Conservation (phyloP, 108 stramenopile species). For the Pseudonitzschia multiseries region DNA sequence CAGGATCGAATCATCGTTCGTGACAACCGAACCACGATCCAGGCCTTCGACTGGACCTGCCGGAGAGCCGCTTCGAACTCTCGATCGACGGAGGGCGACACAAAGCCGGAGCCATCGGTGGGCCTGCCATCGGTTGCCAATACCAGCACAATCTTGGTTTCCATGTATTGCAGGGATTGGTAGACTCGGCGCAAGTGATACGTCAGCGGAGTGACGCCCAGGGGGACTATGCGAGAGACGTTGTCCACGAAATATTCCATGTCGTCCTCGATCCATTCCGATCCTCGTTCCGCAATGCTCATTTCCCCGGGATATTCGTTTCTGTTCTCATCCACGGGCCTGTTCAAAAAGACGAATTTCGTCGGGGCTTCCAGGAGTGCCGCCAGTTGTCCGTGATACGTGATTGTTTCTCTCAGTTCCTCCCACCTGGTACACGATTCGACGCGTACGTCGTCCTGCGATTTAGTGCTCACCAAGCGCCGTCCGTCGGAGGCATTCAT, state of each 20-base stretch:
- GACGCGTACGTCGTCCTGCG: constrained; percentile 24
- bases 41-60: constrained; percentile 47
- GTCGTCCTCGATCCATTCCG: constrained; percentile 30
- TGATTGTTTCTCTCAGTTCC: constrained; percentile 63
- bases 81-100: constrained; percentile 18
- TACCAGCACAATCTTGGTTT: constrained; percentile 64
- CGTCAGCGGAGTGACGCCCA: constrained; percentile 64
- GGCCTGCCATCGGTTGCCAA: constrained; percentile 83
- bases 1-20: constrained; percentile 57
- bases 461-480: constrained; percentile 24
- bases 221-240: constrained; percentile 38
- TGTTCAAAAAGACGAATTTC: constrained; percentile 62
- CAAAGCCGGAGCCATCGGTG: constrained; percentile 59
- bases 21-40: constrained; percentile 72
- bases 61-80: constrained; percentile 42
- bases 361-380: constrained; percentile 59
- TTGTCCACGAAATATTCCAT: constrained; percentile 34
- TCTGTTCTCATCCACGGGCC: neutral
- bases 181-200: constrained; percentile 50
- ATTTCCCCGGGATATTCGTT: constrained; percentile 52
- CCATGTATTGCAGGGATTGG: constrained; percentile 38
- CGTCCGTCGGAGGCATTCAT: constrained; percentile 71
- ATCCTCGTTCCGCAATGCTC: constrained; percentile 51
- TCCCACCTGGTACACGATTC: constrained; percentile 68
- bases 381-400: constrained; percentile 67